These are phyloP conservation scores for Alternaria atra DNA, from an alignment of 2,329 filamentous ascomycete genomes.

Conservation along the genomic window DNA sequence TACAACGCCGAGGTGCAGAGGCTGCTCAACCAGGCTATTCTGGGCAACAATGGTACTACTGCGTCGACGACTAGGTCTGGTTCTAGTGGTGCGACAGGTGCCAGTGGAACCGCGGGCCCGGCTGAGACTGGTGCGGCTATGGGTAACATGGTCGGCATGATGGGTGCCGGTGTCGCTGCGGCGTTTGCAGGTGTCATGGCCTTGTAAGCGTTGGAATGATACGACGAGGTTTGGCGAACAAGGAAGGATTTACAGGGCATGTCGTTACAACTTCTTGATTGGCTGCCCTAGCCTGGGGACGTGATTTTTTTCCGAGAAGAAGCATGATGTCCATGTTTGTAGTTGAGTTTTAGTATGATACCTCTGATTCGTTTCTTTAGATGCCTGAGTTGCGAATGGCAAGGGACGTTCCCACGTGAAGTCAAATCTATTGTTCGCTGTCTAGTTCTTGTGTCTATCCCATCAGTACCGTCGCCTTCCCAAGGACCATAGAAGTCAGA, in stretches of 20 bases:
- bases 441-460: neutral
- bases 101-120: constrained; percentile 3
- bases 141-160: constrained; percentile 16
- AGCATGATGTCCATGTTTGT: constrained; percentile 2
- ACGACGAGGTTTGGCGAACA: neutral
- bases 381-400: neutral
- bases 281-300: neutral
- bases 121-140: constrained; percentile 11
- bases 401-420: neutral
- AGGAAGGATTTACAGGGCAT: neutral
- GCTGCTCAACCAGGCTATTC: constrained; percentile 24
- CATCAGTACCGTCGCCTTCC: neutral
- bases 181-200: constrained; percentile 34
- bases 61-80: constrained; percentile 3
- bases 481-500: neutral
- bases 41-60: constrained; percentile 16
- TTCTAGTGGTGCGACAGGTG: constrained; percentile 1
- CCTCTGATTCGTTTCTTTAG: constrained; percentile 1
- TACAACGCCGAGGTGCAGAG: constrained; percentile 29
- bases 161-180: constrained; percentile 30
- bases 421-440: neutral
- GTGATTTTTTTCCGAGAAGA: neutral
- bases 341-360: constrained; percentile 11
- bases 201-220: constrained; percentile 20
- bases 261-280: neutral